Evolutionary conservation across 192 early-diverging fungal genomes (phyloP), one percentile per base, ranked within the genome.

Genomic region (Geranomyces variabilis): DNA sequence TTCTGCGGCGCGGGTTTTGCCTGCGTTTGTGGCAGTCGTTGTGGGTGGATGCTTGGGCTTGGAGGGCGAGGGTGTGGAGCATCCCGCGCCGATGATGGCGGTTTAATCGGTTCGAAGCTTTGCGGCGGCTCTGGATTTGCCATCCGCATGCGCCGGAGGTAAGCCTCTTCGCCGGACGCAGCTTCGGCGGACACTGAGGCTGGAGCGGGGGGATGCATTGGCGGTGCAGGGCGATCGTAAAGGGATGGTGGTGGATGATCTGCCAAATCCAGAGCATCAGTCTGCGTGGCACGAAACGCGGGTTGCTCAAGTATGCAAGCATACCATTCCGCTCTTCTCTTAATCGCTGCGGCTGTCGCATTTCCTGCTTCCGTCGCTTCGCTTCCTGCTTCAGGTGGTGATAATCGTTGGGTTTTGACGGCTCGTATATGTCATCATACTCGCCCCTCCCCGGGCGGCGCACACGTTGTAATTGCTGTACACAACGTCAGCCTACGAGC

Each of bases 401-500:
- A 74, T 84, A 93, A 51, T 93, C 91, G 58, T 91, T 93, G 5
- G 91, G 91, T 58, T 84, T 67, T 1, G 80, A 65, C 34, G 91
- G 88, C 46, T 93, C 91, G 31, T 67, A 67, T 1, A 64, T 46
- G 2, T 46, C 44, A 31, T 46, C 58, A 60, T 9, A 19, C 6
- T 60, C 29, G 24, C 28, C 22, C 29, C 31, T 60, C 29, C 58
- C 24, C 17, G 22, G 22, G 29, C 58, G 58, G 28, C 24, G 29
- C 5, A 19, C 17, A 31, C 58, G 58, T 17, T 60, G 58, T 29
- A 60, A 10, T 41, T 41, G 36, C 36, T 28, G 15, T 17, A 60
- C 58, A 60, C 1, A 26, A 19, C 15, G 9, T 60, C 21, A 34
- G 58, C 17, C 7, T 19, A 60, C 29, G 8, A n/a, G 24, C n/a